A percentile compares a stretch with the other conserved stretches of the same genome.
Conservation (phyloP, 1,284 basidiomycete species). For the Thelephora terrestris region DNA sequence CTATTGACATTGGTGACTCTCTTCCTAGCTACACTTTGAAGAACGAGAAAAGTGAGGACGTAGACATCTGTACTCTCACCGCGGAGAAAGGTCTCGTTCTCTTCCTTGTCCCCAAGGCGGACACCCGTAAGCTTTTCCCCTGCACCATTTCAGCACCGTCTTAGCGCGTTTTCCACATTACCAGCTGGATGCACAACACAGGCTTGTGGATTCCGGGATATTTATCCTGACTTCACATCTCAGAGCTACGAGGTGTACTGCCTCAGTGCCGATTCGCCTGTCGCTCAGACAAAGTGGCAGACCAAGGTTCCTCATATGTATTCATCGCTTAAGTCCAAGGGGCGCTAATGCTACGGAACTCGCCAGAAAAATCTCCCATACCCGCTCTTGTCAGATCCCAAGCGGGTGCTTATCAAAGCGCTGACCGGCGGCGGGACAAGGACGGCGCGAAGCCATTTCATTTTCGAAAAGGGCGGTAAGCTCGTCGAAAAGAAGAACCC, state of each 20-base stretch:
- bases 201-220: slow-evolving; percentile 83
- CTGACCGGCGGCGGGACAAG: slow-evolving; percentile 74
- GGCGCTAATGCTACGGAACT: neutral
- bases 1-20: slow-evolving; percentile 65
- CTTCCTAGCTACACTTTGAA: slow-evolving; percentile 70
- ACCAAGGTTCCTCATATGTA: slow-evolving; percentile 46
- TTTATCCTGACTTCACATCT: slow-evolving; percentile 63
- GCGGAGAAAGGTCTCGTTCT: slow-evolving; percentile 70
- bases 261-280: slow-evolving; percentile 74
- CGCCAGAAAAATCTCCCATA: slow-evolving; percentile 82
- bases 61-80: slow-evolving; percentile 51
- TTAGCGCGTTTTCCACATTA: neutral
- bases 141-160: neutral
- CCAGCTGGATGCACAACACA: slow-evolving; percentile 82
- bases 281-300: slow-evolving; percentile 77
- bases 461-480: slow-evolving; percentile 84
- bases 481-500: slow-evolving; percentile 74
- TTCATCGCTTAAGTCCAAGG: neutral
- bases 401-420: slow-evolving; percentile 66
- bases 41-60: slow-evolving; percentile 68
- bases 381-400: slow-evolving; percentile 79
- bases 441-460: slow-evolving; percentile 84
- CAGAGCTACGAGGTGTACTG: slow-evolving; percentile 76
- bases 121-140: slow-evolving; percentile 51
- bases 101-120: slow-evolving; percentile 80